Conservation (phyloP, 345 rosid species). For the Lumnitzera racemosa region DNA sequence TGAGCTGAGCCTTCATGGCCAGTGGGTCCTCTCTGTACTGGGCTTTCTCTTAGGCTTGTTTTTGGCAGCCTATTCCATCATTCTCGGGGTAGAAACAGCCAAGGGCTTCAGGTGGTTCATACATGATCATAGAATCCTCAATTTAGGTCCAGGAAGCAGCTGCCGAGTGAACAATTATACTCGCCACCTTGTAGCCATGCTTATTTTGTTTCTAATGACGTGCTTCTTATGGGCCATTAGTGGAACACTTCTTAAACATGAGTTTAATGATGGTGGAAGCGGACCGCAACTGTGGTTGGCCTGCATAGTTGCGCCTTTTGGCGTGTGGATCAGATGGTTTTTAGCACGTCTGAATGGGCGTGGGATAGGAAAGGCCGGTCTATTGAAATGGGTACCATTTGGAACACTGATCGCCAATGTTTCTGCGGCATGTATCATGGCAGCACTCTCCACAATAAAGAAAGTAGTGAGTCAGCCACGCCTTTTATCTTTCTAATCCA, state of each 20-base stretch:
- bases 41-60: conserved; percentile 77
- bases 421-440: conserved; percentile 72
- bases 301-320: conserved; percentile 64
- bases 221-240: conserved; percentile 42
- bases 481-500: neutral
- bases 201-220: conserved; percentile 34
- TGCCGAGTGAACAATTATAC: conserved; percentile 35
- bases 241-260: conserved; percentile 32
- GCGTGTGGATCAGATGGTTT: conserved; percentile 98
- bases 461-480: conserved; percentile 36
- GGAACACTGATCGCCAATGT: conserved; percentile 83
- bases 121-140: conserved; percentile 6
- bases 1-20: conserved; percentile 63
- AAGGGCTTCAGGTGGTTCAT: conserved; percentile 61
- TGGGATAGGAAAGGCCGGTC: conserved; percentile 58
- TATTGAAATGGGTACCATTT: conserved; percentile 79
- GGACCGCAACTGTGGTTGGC: conserved; percentile 71
- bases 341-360: conserved; percentile 74
- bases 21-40: conserved; percentile 55
- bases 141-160: conserved; percentile 5
- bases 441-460: conserved; percentile 55
- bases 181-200: conserved; percentile 34
- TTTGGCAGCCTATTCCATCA: conserved; percentile 65
- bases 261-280: conserved; percentile 40
- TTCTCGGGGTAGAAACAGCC: conserved; percentile 75